These are phyloP conservation scores for Mixia osmundae DNA, from an alignment of 1,284 basidiomycete genomes.

Conservation along the genomic window DNA sequence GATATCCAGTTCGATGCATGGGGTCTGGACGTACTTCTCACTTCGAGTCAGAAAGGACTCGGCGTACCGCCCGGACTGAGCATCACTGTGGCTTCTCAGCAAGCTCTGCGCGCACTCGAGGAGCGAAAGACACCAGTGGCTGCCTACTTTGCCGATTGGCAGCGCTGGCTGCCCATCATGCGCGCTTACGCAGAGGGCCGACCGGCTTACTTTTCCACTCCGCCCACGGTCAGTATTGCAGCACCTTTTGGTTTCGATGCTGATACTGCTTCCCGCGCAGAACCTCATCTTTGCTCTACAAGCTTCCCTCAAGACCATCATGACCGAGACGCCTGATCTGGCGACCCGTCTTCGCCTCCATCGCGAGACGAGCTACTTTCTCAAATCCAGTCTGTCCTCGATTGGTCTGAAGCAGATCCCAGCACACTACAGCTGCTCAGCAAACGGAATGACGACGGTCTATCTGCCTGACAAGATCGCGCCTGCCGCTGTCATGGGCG, in stretches of 20 bases:
- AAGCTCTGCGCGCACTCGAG: conserved; percentile 52
- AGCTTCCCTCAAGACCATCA: conserved; percentile 51
- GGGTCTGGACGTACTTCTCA: conserved; percentile 43
- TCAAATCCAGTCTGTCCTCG: conserved; percentile 44
- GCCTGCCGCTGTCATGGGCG: not conserved
- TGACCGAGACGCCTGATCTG: conserved; percentile 34
- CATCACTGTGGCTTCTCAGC: conserved; percentile 55
- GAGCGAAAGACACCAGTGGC: conserved; percentile 42
- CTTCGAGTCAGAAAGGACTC: conserved; percentile 89
- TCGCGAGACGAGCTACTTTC: conserved; percentile 40
- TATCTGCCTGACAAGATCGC: conserved; percentile 34
- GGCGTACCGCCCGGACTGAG: conserved; percentile 85
- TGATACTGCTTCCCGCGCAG: not conserved
- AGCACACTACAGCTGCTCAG: conserved; percentile 35
- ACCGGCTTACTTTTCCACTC: conserved; percentile 48
- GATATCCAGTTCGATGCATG: conserved; percentile 83
- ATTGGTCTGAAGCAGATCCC: conserved; percentile 54
- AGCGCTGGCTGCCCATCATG: conserved; percentile 80
- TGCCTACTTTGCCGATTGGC: conserved; percentile 73
- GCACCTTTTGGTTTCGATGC: conserved; percentile 9
- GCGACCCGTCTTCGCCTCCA: conserved; percentile 61
- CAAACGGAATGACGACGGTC: conserved; percentile 60
- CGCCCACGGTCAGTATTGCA: conserved; percentile 37
- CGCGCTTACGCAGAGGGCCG: conserved; percentile 52
- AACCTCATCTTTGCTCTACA: conserved; percentile 84